Conservation (phyloP, 176 grass and related monocot genomes). For the Phragmites australis region DNA sequence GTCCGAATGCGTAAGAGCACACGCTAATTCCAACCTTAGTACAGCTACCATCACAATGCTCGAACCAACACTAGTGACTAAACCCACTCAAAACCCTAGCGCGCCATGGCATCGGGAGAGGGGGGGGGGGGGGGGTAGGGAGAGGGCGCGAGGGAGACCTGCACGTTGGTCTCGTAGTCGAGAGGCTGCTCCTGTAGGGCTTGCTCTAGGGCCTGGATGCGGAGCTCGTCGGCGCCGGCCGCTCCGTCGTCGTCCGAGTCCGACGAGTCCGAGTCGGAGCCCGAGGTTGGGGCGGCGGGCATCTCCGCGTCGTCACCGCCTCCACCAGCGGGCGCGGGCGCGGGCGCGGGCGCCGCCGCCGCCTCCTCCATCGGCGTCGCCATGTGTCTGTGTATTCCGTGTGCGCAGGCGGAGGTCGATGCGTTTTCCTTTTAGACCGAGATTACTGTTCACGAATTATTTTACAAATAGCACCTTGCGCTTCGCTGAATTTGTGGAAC, state of each 20-base stretch:
- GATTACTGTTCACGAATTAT: too few species aligned
- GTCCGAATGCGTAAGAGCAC: not conserved
- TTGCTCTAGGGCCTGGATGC: slow-evolving; percentile 72
- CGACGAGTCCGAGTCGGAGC: slow-evolving; percentile 19
- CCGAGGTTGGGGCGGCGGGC: not conserved
- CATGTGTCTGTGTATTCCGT: slow-evolving; percentile 28
- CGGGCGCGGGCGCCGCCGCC: slow-evolving; percentile 5
- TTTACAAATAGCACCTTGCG: too few species aligned
- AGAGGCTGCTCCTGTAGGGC: slow-evolving; percentile 62
- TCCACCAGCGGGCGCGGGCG: not conserved
- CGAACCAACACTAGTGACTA: slow-evolving; percentile 12
- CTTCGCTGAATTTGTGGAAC: too few species aligned
- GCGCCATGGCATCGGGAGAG: not conserved
- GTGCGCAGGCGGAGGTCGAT: not conserved
- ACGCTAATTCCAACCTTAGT: not conserved
- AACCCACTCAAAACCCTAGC: slow-evolving; percentile 37
- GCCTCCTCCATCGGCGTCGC: slow-evolving; percentile 52
- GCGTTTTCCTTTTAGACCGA: too few species aligned
- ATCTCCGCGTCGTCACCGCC: slow-evolving; percentile 44
- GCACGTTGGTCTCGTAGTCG: slow-evolving; percentile 69
- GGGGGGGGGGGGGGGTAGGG: not conserved
- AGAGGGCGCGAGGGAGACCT: slow-evolving; percentile 45
- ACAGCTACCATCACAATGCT: not conserved
- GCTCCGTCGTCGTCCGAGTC: slow-evolving; percentile 46
- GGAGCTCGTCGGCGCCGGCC: slow-evolving; percentile 55